Base-by-base conservation (phyloP, 164 flowering plant genomes). In the Cinnamomum micranthum region DNA sequence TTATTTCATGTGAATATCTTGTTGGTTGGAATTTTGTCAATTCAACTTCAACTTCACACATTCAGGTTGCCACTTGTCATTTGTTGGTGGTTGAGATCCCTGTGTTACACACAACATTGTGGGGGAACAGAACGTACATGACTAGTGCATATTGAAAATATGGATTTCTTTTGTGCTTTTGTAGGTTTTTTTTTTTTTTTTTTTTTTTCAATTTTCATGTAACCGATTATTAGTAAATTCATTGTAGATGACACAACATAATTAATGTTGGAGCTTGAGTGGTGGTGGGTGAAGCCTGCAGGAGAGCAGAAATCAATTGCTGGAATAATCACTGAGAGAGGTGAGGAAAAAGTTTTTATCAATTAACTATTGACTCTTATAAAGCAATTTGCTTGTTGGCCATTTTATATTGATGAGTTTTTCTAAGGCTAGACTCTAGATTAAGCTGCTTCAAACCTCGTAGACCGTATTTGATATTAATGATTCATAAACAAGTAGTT, bases 261-360 rank as follows among this genome's bases (percentile, higher is more conserved):
- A 95, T 88, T 87, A 93, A 95, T 88, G 99, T 95, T 74, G 99
- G 99, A 76, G 98, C 99, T 35, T 80, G 93, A 87, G 97, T 95
- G 77, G 99, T 95, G 50, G 92, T 95, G 69, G 50, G 92, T 95
- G 69, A 93, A 93, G 80, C 93, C 95, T 75, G n/a, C n/a, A n/a
- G 99, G 92, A 50, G 96, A 89, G 81, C 81, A 89, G 65, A 87
- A 85, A n/a, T 85, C 98, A 23, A 75, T 95, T 86, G 98, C 99
- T 25, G 99, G 99, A 74, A 95, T 95, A 73, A 92, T 95, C 80
- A 95, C 99, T 2, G 99, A 95, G 82, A 90, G 99, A 87, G 99
- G 98, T 93, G 84, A 33, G 58, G 17, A 70, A 22, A 50, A 71
- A 11, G 20, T 60, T 58, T 23, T 17, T 69, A 15, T 70, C 47